Conservation (phyloP, 768 basidiomycete genomes). For the Chlorophyllum brunneum region DNA sequence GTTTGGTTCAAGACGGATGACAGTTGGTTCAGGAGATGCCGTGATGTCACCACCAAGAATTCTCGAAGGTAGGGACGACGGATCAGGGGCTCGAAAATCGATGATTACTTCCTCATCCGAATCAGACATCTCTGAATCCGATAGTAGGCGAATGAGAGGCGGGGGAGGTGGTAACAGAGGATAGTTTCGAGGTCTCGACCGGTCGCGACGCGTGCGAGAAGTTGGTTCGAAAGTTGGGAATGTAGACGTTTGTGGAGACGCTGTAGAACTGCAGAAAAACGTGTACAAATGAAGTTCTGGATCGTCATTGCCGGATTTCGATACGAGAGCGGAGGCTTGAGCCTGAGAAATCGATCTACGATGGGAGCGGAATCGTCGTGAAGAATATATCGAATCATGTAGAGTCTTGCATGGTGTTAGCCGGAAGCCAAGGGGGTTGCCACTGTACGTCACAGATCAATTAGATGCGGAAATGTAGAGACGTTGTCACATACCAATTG, state of each 20-base stretch:
- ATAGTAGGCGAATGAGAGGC: slow-evolving; percentile 7
- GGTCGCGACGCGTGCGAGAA: slow-evolving; percentile 14
- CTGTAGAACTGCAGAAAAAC: slow-evolving; percentile 45
- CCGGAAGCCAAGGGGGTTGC: slow-evolving; percentile 61
- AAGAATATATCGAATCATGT: slow-evolving; percentile 36
- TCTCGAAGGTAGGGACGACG: not conserved
- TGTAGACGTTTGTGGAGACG: slow-evolving; percentile 28
- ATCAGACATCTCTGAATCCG: slow-evolving; percentile 9
- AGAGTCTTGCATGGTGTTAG: slow-evolving; percentile 57
- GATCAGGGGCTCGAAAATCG: slow-evolving; percentile 3
- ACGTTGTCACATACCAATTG: slow-evolving; percentile 20
- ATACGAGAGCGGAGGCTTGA: slow-evolving; percentile 13
- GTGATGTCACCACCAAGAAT: slow-evolving; percentile 6
- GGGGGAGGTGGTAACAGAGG: slow-evolving; percentile 9
- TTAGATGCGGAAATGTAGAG: slow-evolving; percentile 10
- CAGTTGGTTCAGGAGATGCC: slow-evolving; percentile 6
- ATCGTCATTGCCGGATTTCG: slow-evolving; percentile 13
- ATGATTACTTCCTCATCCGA: slow-evolving; percentile 11
- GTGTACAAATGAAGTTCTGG: slow-evolving; percentile 33
- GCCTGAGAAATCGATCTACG: not conserved
- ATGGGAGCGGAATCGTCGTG: slow-evolving; percentile 13
- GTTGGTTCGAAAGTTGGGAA: slow-evolving; percentile 22
- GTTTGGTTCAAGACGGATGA: slow-evolving; percentile 7
- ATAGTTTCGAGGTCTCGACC: slow-evolving; percentile 27
- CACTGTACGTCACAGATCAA: slow-evolving; percentile 31